Percentiles rank a stretch among this genome's conserved stretches.
phyloP scores from a whole-genome alignment of 1,284 basidiomycete species.

The Butyriboletus appendiculatus region DNA sequence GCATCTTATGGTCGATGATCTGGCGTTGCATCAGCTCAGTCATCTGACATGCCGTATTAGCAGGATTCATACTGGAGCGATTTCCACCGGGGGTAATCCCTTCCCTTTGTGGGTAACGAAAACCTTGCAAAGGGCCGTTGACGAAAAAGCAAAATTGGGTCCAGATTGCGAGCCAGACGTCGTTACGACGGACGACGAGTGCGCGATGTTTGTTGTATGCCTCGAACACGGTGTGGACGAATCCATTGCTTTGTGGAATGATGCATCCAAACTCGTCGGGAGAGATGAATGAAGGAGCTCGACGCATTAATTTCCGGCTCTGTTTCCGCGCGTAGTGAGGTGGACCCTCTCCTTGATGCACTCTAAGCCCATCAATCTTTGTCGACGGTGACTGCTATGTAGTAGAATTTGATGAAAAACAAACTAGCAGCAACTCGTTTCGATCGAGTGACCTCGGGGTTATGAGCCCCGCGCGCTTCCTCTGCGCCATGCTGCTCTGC shows the following conservation, averaged over 20 bases:
- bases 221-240: slow-evolving; percentile 35
- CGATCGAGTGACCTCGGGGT: slow-evolving; percentile 43
- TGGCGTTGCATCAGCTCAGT: neutral
- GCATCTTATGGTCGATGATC: neutral
- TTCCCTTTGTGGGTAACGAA: slow-evolving; percentile 1
- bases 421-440: slow-evolving; percentile 41
- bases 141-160: slow-evolving; percentile 42
- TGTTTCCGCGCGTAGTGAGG: neutral
- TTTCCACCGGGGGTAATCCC: neutral
- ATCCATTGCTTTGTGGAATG: slow-evolving; percentile 28
- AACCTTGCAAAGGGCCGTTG: slow-evolving; percentile 18
- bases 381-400: neutral
- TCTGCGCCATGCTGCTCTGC: slow-evolving; percentile 40
- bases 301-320: neutral
- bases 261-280: neutral
- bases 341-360: neutral
- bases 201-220: slow-evolving; percentile 38
- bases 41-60: neutral
- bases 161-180: slow-evolving; percentile 45
- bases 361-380: neutral
- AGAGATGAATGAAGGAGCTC: neutral
- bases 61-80: neutral
- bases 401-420: neutral
- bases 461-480: slow-evolving; percentile 44
- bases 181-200: slow-evolving; percentile 35